phyloP scores from a whole-genome alignment of 371 early-diverging fungal species.

The Circinella minor region DNA sequence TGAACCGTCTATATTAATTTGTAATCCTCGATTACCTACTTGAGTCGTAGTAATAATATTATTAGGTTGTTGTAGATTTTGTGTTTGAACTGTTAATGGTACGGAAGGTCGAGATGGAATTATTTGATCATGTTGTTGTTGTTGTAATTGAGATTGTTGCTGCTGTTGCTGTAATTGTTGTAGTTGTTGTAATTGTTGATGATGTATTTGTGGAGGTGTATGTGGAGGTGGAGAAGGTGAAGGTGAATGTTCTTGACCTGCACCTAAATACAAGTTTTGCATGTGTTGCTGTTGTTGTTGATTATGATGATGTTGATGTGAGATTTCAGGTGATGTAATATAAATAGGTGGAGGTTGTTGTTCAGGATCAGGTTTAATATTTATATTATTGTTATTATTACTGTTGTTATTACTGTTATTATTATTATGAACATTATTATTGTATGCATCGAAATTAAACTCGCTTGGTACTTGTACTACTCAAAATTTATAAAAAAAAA shows the following conservation, averaged over 20 bases:
- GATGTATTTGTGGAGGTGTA: constrained; percentile 11
- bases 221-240: constrained; percentile 23
- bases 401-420: too few relatives aligned
- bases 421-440: too few relatives aligned
- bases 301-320: not conserved
- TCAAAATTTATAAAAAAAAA: not conserved
- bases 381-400: not conserved
- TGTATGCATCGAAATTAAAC: constrained; percentile 38
- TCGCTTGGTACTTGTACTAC: constrained; percentile 45
- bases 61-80: constrained; percentile 15
- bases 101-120: constrained; percentile 17
- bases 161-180: not conserved
- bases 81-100: constrained; percentile 20
- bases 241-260: constrained; percentile 16
- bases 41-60: too few relatives aligned
- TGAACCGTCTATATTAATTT: not conserved
- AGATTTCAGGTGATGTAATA: constrained; percentile 56
- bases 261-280: constrained; percentile 13
- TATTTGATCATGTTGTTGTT: not conserved
- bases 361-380: constrained; percentile 22
- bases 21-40: not conserved
- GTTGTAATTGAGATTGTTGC: not conserved
- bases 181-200: constrained; percentile 3
- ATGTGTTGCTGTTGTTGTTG: constrained; percentile 12
- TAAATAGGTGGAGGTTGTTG: constrained; percentile 64